Evolutionary conservation across 805 yeast genomes (phyloP), one percentile per base, ranked within the genome.

Genomic region (Pichia californica): DNA sequence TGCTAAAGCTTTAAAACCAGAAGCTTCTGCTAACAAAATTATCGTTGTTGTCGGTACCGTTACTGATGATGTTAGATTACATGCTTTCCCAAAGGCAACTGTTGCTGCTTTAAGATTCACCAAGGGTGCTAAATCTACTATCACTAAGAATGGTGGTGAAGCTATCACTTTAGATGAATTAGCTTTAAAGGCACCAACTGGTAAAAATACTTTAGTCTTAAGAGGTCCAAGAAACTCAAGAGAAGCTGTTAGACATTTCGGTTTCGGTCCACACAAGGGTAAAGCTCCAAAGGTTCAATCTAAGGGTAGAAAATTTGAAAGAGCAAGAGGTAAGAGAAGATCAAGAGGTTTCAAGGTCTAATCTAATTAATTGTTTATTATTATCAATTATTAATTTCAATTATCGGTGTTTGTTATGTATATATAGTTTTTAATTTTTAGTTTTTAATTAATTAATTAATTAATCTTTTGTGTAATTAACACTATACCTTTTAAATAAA

Each of bases 311-410:
- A 93, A 93, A 80, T 93, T 93, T 83, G 99, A 93, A 83, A 88
- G 93, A 77, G 99, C 97, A 67, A 93, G 99, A 87, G 99, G 99
- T 83, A 94, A 84, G 76, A 83, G 99, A 80, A 83, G 79, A 73
- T 89, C 98, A 61, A 88, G 94, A 83, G 99, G 96, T 80, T 93
- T 93, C 99, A 93, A 93, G 86, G 99, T 93, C 77, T 93, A 91
- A 88, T 60, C 53, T 51, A 46, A 45, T 48, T 52, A 45, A 40
- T 36, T 38, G 38, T 34, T n/a, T 37, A 10, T 26, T 23, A 28
- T 14, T 25, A 6, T 38, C 25, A 19, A 14, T 33, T 35, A n/a
- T n/a, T n/a, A n/a, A n/a, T n/a, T n/a, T n/a, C n/a, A 35, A 26
- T 35, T 23, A 8, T n/a, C 30, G 15, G 38, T 23, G 38, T 35